Percentiles rank a stretch among this genome's conserved stretches.
Conservation (phyloP, 441 rosid species). For the Populus hybrid region DNA sequence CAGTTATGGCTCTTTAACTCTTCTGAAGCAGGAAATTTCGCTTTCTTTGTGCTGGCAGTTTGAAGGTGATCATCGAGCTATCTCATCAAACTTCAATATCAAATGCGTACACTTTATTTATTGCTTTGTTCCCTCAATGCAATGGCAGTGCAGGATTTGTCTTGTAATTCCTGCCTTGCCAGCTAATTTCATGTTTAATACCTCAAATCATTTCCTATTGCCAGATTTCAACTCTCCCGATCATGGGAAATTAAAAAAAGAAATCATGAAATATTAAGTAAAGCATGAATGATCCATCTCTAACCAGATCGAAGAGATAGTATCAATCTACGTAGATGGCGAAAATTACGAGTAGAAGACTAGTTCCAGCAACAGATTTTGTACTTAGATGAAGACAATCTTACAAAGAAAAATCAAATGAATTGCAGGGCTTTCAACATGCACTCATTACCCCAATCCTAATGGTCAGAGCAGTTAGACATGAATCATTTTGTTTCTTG, state of each 20-base stretch:
- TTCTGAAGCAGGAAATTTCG: not conserved
- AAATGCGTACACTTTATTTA: not conserved
- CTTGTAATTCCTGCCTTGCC: not conserved
- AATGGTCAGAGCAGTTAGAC: not conserved
- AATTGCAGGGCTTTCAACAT: not conserved
- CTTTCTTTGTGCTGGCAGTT: not conserved
- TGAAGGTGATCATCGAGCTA: not conserved
- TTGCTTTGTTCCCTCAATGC: not conserved
- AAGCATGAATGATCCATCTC: not conserved
- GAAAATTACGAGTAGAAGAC: not conserved
- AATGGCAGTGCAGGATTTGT: not conserved
- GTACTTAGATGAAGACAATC: not conserved
- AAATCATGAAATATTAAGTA: not conserved
- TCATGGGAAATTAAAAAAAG: not conserved
- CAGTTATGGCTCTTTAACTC: not conserved
- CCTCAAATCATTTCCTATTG: no score
- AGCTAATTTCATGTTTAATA: not conserved
- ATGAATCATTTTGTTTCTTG: not conserved
- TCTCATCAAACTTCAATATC: not conserved
- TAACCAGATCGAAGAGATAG: not conserved
- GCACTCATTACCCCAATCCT: no score
- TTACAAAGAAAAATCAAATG: no score
- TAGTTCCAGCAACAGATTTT: not conserved
- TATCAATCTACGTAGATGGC: not conserved
- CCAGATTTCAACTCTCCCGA: not conserved